phyloP scores from a whole-genome alignment of 2,329 filamentous ascomycete species.

The Apiospora pterosperma region DNA sequence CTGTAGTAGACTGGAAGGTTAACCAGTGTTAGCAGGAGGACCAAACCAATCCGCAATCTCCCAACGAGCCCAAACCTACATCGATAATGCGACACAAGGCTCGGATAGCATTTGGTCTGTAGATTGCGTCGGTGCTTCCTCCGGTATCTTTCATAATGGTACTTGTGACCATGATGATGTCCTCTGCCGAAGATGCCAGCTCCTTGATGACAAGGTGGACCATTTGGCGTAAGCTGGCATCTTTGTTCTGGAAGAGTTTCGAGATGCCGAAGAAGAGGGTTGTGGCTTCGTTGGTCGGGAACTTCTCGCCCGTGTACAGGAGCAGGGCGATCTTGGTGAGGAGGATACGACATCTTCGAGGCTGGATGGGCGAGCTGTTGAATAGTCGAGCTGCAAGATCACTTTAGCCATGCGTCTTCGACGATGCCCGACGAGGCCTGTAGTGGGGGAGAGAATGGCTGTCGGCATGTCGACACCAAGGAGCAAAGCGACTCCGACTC shows the following conservation, averaged over 20 bases:
- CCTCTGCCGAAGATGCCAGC: slow-evolving; percentile 89
- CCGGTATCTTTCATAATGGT: slow-evolving; percentile 99
- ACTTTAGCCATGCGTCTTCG: slow-evolving; percentile 33
- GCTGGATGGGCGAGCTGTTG: slow-evolving; percentile 95
- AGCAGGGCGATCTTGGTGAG: slow-evolving; percentile 96
- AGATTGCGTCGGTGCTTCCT: slow-evolving; percentile 89
- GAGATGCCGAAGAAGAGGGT: slow-evolving; percentile 98
- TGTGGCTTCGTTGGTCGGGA: slow-evolving; percentile 95
- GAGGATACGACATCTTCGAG: slow-evolving; percentile 94
- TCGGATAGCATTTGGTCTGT: slow-evolving; percentile 92
- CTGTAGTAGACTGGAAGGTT: slow-evolving; percentile 71
- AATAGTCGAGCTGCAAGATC: slow-evolving; percentile 76
- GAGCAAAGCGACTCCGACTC: neutral
- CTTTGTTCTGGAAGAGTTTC: slow-evolving; percentile 99
- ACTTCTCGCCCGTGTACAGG: slow-evolving; percentile 94
- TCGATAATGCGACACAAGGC: slow-evolving; percentile 96
- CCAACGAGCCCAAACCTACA: slow-evolving; percentile 47
- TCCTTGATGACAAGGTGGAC: slow-evolving; percentile 98
- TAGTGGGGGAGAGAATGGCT: slow-evolving; percentile 7
- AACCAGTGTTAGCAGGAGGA: neutral
- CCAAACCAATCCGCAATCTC: neutral
- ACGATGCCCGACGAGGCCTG: slow-evolving; percentile 20
- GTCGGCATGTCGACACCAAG: neutral
- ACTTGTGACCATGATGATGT: slow-evolving; percentile 99
- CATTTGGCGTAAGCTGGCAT: slow-evolving; percentile 97